Evolutionary conservation across 129 eudicot genomes (phyloP).

Genomic region (Escallonia herrerae): DNA sequence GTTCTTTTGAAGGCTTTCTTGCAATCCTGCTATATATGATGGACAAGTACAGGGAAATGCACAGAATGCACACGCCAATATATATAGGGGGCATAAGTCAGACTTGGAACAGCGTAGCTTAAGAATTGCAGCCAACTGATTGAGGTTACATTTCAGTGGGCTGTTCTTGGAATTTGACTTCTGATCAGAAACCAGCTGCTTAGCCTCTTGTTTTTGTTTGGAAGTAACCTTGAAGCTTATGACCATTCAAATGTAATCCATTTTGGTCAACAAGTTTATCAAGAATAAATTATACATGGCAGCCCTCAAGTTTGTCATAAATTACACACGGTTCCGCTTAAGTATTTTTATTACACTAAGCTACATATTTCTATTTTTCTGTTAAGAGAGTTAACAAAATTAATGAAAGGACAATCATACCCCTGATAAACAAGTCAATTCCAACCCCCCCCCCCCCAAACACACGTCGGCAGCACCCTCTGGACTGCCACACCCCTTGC

Average conservation of each 20-base stretch:
- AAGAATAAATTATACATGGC: no score
- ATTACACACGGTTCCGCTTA: no score
- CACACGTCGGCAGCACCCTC: no score
- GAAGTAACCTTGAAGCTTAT: not conserved
- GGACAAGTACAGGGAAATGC: not conserved
- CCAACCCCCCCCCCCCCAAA: no score
- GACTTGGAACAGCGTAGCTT: slow-evolving; percentile 7
- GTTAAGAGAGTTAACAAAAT: no score
- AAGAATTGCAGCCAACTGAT: slow-evolving; percentile 1
- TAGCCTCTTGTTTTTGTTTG: slow-evolving; percentile 44
- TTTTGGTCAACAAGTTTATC: slow-evolving; percentile 1
- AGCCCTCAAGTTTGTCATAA: not conserved
- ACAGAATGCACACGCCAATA: not conserved
- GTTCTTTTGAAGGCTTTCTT: not conserved
- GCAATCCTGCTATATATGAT: not conserved
- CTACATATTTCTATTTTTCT: no score
- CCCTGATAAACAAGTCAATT: no score
- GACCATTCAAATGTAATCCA: not conserved
- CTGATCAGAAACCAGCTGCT: slow-evolving; percentile 51
- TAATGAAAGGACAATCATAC: no score
- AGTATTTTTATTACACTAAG: no score
- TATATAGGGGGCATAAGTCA: not conserved
- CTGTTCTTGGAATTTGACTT: slow-evolving; percentile 5
- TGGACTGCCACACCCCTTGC: no score
- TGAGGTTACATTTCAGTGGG: slow-evolving; percentile 13